phyloP scores from a whole-genome alignment of 1,284 basidiomycete species.

The Serendipita sp. region DNA sequence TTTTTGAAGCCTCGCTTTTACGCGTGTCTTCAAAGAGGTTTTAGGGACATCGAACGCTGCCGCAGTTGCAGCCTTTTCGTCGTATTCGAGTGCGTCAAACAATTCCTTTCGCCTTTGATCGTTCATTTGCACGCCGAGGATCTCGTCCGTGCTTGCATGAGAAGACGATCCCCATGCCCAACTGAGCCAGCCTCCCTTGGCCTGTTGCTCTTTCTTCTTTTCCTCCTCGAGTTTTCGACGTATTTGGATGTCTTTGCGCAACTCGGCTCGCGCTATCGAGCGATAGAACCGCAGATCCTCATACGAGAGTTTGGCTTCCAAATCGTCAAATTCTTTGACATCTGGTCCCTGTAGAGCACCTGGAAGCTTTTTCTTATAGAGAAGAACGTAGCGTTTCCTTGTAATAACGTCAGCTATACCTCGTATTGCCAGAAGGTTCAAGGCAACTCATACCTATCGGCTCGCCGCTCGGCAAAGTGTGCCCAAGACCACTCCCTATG shows the following conservation, averaged over 20 bases:
- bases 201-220: conserved; percentile 25
- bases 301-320: conserved; percentile 80
- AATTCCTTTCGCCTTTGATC: conserved; percentile 88
- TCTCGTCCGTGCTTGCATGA: conserved; percentile 31
- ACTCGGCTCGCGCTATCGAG: conserved; percentile 81
- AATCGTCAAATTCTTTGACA: conserved; percentile 37
- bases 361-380: conserved; percentile 71
- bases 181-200: conserved; percentile 53
- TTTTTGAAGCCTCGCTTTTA: conserved; percentile 68
- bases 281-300: conserved; percentile 97
- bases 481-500: conserved; percentile 84
- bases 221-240: conserved; percentile 59
- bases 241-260: conserved; percentile 72
- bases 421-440: background rate
- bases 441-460: conserved; percentile 41
- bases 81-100: conserved; percentile 89
- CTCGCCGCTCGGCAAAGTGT: conserved; percentile 78
- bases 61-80: conserved; percentile 66
- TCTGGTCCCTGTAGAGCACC: conserved; percentile 49
- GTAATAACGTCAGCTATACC: background rate
- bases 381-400: conserved; percentile 53
- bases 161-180: conserved; percentile 73
- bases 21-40: conserved; percentile 70
- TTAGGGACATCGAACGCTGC: conserved; percentile 57
- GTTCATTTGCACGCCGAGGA: conserved; percentile 60